These are phyloP conservation scores for Solanum rostratum DNA, from an alignment of 257 asterid species.

Conservation along the genomic window DNA sequence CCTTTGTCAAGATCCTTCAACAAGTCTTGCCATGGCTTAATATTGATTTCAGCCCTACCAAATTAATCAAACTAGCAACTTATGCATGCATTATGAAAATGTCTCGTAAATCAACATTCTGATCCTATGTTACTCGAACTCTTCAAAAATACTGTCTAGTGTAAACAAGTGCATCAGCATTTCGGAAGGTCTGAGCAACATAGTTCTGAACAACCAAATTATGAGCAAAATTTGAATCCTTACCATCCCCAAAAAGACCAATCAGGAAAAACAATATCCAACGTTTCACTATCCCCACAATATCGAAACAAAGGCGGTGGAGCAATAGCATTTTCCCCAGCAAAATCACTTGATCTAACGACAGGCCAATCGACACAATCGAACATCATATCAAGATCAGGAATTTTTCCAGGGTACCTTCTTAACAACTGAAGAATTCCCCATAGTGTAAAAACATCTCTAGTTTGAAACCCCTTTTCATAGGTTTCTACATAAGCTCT, in stretches of 20 bases:
- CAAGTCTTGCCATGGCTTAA: constrained; percentile 21
- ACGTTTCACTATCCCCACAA: constrained; percentile 35
- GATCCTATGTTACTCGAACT: neutral
- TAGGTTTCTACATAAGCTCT: constrained; percentile 46
- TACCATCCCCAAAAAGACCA: constrained; percentile 98
- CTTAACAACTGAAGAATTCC: constrained; percentile 65
- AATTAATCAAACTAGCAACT: neutral
- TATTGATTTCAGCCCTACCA: constrained; percentile 31
- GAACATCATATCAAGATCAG: constrained; percentile 80
- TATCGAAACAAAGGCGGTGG: constrained; percentile 72
- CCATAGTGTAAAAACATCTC: constrained; percentile 67
- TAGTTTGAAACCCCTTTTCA: constrained; percentile 36
- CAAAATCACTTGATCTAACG: constrained; percentile 17
- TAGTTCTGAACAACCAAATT: neutral
- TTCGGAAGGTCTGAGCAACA: neutral
- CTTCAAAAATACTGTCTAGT: neutral
- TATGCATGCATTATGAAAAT: neutral
- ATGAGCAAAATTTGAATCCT: neutral
- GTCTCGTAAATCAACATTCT: neutral
- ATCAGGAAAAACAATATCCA: constrained; percentile 73
- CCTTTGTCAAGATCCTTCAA: constrained; percentile 9
- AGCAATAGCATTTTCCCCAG: constrained; percentile 6
- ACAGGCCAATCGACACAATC: constrained; percentile 65
- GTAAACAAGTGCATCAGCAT: neutral
- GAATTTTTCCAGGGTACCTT: constrained; percentile 59